Percentiles rank a stretch among this genome's conserved stretches.
These are phyloP conservation scores for Mycothermus thermophilus DNA, from an alignment of 495 filamentous ascomycete genomes.

Conservation along the genomic window DNA sequence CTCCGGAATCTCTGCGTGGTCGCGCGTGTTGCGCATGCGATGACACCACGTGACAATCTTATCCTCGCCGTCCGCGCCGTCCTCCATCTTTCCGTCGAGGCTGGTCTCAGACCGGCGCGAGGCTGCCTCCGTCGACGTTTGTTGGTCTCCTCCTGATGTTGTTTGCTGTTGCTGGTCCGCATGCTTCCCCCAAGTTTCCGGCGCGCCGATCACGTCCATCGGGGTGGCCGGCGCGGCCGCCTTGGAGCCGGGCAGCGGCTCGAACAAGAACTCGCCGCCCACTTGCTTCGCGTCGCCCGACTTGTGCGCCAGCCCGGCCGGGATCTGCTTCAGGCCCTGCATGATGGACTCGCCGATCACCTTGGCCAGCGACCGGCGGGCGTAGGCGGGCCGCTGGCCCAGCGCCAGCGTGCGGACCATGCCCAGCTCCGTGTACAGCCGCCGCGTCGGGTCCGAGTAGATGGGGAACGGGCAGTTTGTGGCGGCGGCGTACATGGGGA, in stretches of 20 bases:
- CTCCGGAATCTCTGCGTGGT: constrained; percentile 58
- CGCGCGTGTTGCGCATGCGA: constrained; percentile 66
- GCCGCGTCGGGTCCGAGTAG: constrained; percentile 59
- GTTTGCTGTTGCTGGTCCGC: no score
- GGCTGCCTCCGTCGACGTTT: not conserved
- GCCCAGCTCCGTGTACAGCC: constrained; percentile 56
- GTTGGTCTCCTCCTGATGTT: not conserved
- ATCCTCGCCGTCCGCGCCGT: constrained; percentile 22
- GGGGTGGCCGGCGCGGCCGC: not conserved
- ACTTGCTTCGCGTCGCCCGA: constrained; percentile 57
- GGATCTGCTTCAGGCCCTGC: constrained; percentile 42
- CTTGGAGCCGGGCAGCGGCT: constrained; percentile 30
- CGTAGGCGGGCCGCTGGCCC: constrained; percentile 55
- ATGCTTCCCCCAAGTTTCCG: not conserved
- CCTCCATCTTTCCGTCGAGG: constrained; percentile 15
- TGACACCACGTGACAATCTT: constrained; percentile 65
- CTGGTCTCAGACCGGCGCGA: constrained; percentile 12
- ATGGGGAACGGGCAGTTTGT: constrained; percentile 65
- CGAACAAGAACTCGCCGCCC: constrained; percentile 77
- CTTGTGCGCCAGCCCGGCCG: constrained; percentile 40
- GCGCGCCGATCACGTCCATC: not conserved
- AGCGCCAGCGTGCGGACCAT: constrained; percentile 52
- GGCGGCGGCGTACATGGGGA: constrained; percentile 48
- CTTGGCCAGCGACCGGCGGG: constrained; percentile 35
- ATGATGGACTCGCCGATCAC: constrained; percentile 36